Evolutionary conservation across 257 asterid genomes (phyloP).

Genomic region (Jasminum sambac): DNA sequence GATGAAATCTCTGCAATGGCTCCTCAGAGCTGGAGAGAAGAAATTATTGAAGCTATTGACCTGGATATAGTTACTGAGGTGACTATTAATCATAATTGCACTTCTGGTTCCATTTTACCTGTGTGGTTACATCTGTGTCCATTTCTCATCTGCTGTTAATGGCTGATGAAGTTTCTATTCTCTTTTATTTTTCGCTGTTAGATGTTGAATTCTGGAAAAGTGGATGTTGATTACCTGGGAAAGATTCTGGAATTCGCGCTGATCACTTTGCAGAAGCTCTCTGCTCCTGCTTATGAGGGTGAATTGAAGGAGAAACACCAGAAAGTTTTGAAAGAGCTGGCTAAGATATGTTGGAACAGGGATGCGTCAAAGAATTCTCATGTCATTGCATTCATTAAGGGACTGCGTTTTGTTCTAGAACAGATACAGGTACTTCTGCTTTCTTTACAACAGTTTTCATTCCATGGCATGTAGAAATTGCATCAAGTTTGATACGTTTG

Average conservation of each 20-base stretch:
- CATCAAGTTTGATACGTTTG: not conserved
- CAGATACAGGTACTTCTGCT: constrained; percentile 70
- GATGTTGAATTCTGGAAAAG: constrained; percentile 66
- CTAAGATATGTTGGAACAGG: constrained; percentile 40
- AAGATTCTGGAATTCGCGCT: constrained; percentile 71
- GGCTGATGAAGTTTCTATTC: not conserved
- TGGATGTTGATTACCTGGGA: constrained; percentile 68
- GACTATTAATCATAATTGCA: constrained; percentile 9
- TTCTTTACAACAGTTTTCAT: not conserved
- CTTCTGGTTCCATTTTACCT: constrained; percentile 8
- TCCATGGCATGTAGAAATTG: not conserved
- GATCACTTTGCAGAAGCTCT: constrained; percentile 65
- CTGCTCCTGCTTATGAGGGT: constrained; percentile 76
- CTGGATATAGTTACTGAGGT: constrained; percentile 82
- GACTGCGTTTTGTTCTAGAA: constrained; percentile 78
- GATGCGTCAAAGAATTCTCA: constrained; percentile 42
- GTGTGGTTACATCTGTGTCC: not conserved
- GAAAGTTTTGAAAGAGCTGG: constrained; percentile 59
- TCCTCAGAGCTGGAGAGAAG: constrained; percentile 83
- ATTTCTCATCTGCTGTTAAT: constrained; percentile 1
- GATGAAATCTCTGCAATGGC: constrained; percentile 77
- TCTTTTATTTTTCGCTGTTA: constrained; percentile 20
- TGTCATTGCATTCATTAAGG: constrained; percentile 63
- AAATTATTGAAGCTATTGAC: constrained; percentile 70
- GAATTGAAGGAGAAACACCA: constrained; percentile 59